Evolutionary conservation across 441 rosid genomes (phyloP), one percentile per base, ranked within the genome.

Genomic region (Corymbia citriodora): DNA sequence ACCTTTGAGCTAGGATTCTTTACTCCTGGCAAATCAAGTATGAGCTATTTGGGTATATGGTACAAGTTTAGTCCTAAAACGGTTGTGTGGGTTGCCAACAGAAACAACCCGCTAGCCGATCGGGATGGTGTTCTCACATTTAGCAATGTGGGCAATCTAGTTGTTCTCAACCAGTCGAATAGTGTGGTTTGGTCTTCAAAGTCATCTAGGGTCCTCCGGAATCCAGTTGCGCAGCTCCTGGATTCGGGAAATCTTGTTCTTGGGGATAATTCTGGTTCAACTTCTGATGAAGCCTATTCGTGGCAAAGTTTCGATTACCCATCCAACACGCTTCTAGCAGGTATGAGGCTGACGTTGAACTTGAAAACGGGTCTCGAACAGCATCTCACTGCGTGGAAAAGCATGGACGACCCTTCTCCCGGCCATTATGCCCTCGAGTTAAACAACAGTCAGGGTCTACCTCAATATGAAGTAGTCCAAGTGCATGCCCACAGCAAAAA

Each of bases 251-350:
- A 88, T 61, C 88, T 94, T 54, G 92, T 92, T 52, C 49, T 94
- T 18, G 54, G 61, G 55, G 89, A 88, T 55, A 61, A 53, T 5
- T 88, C 53, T 4, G 23, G 29, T 65, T 61, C 17, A 1, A 25
- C 21, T 21, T 14, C 74, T 16, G 33, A 65, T 65, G 74, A 21
- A 45, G 59, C 23, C 27, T 87, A 59, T 87, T 40, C 72, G 45
- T 90, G 92, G 93, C 87, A 92, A 79, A 91, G 94, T 55, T 90
- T 92, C 27, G 92, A 91, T 33, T 40, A 70, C 55, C 92, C 92
- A 31, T 16, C 91, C 18, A 63, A 93, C 57, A 89, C 90, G 33
- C 53, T 89, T 33, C 52, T 89, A 87, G 90, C 90, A 6, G 93
- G 89, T 21, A 93, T 90, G 94, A 90, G 89, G 72, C 55, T 93